Percentiles rank a stretch among this genome's conserved stretches.
These are phyloP conservation scores for Metschnikowia shivogae DNA, from an alignment of 805 yeast species.

Conservation along the genomic window DNA sequence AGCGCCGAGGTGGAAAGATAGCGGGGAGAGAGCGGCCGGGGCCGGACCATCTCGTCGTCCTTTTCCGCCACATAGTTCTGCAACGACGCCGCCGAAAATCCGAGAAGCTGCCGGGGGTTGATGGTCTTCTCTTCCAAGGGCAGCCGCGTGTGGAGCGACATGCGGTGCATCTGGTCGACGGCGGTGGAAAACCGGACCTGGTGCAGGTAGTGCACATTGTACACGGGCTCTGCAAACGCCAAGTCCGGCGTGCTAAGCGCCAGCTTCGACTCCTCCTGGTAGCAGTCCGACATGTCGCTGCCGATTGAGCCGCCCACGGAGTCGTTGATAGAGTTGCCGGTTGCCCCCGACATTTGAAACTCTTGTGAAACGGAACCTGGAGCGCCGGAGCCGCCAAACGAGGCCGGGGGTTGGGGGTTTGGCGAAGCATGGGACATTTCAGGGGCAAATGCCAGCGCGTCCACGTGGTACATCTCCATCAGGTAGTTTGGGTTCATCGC, in stretches of 20 bases:
- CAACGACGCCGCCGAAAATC: conserved; percentile 1
- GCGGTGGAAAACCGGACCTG: conserved; percentile 15
- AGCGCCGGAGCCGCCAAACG: too few species aligned
- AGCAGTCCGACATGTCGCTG: too few species aligned
- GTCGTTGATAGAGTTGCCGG: too few species aligned
- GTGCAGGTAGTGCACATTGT: conserved; percentile 12
- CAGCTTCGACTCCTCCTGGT: neutral
- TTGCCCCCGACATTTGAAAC: too few species aligned
- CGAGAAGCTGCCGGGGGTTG: conserved; percentile 29
- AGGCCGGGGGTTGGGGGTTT: too few species aligned
- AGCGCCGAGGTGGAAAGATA: conserved; percentile 13
- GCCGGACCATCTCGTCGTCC: neutral
- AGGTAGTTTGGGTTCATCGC: neutral
- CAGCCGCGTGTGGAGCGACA: conserved; percentile 18
- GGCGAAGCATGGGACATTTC: neutral
- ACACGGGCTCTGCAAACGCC: conserved; percentile 8
- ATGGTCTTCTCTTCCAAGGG: conserved; percentile 26
- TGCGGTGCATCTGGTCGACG: conserved; percentile 24
- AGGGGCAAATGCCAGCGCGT: neutral
- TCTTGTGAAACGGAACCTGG: too few species aligned
- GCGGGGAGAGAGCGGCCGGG: conserved; percentile 5
- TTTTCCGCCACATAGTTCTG: neutral
- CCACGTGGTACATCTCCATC: conserved; percentile 1
- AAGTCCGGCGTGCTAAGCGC: conserved; percentile 8
- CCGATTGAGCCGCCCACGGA: too few species aligned